Base-by-base conservation (phyloP, 2,329 filamentous ascomycete species). In the Clonostachys rosea region DNA sequence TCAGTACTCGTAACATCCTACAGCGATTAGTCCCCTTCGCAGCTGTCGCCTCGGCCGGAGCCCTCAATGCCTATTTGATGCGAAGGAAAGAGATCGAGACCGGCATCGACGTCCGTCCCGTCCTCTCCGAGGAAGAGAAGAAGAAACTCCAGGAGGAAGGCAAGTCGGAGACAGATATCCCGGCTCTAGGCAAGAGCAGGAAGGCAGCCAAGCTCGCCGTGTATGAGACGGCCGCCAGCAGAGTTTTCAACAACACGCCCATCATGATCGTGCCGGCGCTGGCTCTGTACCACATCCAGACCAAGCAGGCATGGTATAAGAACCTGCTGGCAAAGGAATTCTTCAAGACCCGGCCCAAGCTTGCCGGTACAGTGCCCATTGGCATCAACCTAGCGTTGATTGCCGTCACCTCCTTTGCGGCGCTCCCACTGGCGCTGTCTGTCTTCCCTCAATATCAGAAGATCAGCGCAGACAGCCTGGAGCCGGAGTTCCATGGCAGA, bases 241-340 rank as follows among this genome's bases (percentile, higher is more conserved):
- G 94, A 50, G 91, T 97, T 50, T 76, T 97, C 59, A 99, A 97
- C 68, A 88, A 90, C 50, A 95, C 89, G 12, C 94, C 94, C 11
- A 94, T 99, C 71, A 99, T 99, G 94, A 91, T 95, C 13, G 75
- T 99, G 42, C 94, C 94, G 40, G 90, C 94, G 18, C 74, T 99
- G 62, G 71, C 95, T 20, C 78, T 99, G 47, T 87, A 97, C 45
- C 78, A 84, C 55, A 73, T 99, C 57, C 91, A 99, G 76, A 56
- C 59, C 33, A 67, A 63, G 57, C 63, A 66, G 54, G 58, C 60
- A 41, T 69, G 66, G 66, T 69, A 69, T 46, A 58, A 56, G 56
- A 60, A 58, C 37, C 48, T 69, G 37, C 55, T 69, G 57, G 80
- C 84, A 67, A 88, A 83, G 45, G 77, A 86, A 50, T 97, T 90